Evolutionary conservation across 2,329 filamentous ascomycete species (phyloP).

Genomic region (Trichoderma atroviride): DNA sequence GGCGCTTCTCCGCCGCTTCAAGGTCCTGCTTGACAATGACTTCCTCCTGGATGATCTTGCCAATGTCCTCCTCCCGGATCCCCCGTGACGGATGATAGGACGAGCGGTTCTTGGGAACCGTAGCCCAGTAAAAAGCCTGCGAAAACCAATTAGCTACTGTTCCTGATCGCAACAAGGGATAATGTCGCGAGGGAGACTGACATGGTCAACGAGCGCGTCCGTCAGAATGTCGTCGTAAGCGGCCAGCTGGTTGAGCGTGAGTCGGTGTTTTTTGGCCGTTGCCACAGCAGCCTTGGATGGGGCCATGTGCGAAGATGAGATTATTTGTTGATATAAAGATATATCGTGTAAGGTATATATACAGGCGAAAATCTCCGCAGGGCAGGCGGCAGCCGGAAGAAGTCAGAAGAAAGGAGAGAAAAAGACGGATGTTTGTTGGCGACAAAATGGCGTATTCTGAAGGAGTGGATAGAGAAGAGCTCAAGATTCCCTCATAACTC

Average conservation of each 20-base stretch:
- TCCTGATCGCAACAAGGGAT: background rate
- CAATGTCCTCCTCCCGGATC: conserved; percentile 66
- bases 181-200: conserved; percentile 53
- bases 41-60: conserved; percentile 63
- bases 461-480: conserved; percentile 26
- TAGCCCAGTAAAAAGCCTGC: conserved; percentile 95
- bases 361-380: background rate
- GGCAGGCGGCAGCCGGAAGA: background rate
- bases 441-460: background rate
- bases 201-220: conserved; percentile 92
- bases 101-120: conserved; percentile 88
- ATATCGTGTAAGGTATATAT: background rate
- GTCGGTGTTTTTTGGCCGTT: conserved; percentile 62
- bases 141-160: conserved; percentile 15
- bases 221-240: conserved; percentile 96
- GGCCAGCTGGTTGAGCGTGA: conserved; percentile 85
- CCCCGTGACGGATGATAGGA: conserved; percentile 85
- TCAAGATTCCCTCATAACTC: conserved; percentile 22
- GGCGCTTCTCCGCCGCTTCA: conserved; percentile 67
- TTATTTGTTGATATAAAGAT: background rate
- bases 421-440: background rate
- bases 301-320: conserved; percentile 39
- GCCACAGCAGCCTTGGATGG: conserved; percentile 40
- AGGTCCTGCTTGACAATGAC: conserved; percentile 76
- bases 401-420: background rate